phyloP scores from a whole-genome alignment of 2,329 filamentous ascomycete species.

The Fusarium sp. region DNA sequence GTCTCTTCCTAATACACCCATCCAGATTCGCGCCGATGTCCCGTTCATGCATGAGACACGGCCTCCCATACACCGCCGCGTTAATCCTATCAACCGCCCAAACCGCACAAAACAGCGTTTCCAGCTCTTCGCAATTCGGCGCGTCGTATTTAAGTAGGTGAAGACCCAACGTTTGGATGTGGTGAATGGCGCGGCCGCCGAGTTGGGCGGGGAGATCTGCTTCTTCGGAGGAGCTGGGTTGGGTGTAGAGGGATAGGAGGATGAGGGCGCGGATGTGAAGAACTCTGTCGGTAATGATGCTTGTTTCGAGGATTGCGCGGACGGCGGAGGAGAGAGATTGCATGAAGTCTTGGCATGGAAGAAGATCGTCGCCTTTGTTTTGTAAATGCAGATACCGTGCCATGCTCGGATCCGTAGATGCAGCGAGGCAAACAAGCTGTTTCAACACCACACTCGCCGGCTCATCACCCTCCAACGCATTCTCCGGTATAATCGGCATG shows the following conservation, averaged over 20 bases:
- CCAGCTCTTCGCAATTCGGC: conserved; percentile 56
- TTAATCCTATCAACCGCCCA: conserved; percentile 72
- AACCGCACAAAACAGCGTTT: conserved; percentile 67
- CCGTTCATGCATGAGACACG: conserved; percentile 69
- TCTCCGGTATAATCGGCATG: conserved; percentile 62
- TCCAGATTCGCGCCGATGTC: conserved; percentile 68
- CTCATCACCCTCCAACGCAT: conserved; percentile 48
- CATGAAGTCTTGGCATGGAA: conserved; percentile 62
- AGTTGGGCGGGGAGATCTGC: conserved; percentile 66
- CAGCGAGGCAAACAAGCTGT: conserved; percentile 67
- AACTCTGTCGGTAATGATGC: conserved; percentile 65
- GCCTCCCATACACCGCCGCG: conserved; percentile 69
- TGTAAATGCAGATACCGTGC: conserved; percentile 58
- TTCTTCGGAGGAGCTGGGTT: conserved; percentile 65
- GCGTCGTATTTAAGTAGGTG: conserved; percentile 61
- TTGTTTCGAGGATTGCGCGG: conserved; percentile 63
- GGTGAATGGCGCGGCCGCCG: conserved; percentile 65
- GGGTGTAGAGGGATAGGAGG: conserved; percentile 69
- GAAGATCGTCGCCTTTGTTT: conserved; percentile 52
- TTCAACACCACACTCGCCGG: conserved; percentile 59
- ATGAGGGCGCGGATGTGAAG: conserved; percentile 65
- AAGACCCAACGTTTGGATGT: conserved; percentile 66
- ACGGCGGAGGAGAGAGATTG: conserved; percentile 61
- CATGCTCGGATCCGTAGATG: conserved; percentile 62
- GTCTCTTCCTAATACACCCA: conserved; percentile 61